These are phyloP conservation scores for Aspergillus carbonarius DNA, from an alignment of 2,329 filamentous ascomycete species.

Conservation along the genomic window DNA sequence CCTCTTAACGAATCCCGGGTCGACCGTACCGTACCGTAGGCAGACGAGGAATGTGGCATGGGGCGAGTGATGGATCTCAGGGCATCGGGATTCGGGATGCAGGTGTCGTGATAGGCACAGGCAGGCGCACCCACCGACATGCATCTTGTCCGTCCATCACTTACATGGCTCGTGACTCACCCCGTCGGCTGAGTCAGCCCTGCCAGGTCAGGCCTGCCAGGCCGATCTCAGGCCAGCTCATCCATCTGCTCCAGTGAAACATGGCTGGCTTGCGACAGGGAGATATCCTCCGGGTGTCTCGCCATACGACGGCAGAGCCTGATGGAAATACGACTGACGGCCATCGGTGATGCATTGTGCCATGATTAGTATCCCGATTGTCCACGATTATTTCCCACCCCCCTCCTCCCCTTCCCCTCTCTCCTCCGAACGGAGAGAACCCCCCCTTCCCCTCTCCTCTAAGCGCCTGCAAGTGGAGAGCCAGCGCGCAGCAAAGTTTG, in stretches of 20 bases:
- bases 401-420: not conserved
- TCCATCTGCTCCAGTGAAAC: not conserved
- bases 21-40: not conserved
- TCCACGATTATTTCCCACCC: not conserved
- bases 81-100: not conserved
- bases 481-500: slow-evolving; percentile 15
- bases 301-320: too few species aligned
- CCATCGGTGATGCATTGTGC: not conserved
- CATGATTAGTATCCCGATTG: not conserved
- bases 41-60: not conserved
- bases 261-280: not conserved
- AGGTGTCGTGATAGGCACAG: not conserved
- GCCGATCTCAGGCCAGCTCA: not conserved
- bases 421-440: not conserved
- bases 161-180: not conserved
- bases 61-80: not conserved
- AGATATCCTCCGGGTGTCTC: not conserved
- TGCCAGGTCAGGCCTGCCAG: not conserved
- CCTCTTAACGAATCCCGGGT: not conserved
- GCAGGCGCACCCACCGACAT: not conserved
- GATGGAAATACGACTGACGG: not conserved
- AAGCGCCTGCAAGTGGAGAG: not conserved
- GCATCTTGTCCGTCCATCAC: not conserved
- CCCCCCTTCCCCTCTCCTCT: not conserved
- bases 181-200: not conserved